phyloP scores from a whole-genome alignment of 495 filamentous ascomycete species.

The Trichoderma gamsii region DNA sequence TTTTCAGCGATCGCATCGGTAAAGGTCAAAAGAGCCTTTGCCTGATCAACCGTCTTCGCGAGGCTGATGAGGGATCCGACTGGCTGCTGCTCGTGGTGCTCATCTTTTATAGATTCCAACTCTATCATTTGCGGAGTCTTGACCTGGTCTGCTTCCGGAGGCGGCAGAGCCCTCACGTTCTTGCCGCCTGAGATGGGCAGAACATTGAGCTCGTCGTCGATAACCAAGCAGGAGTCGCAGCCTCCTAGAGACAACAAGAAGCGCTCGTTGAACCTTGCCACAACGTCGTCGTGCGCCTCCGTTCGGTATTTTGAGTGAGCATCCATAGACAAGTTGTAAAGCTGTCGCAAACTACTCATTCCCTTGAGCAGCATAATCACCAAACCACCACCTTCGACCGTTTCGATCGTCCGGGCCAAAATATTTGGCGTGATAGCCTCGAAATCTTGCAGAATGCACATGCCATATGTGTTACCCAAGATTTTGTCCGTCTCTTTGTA shows the following conservation, averaged over 20 bases:
- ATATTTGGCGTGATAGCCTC: conserved; percentile 96
- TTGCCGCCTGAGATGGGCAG: conserved; percentile 95
- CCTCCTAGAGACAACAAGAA: conserved; percentile 93
- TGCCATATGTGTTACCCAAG: conserved; percentile 95
- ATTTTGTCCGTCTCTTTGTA: conserved; percentile 99
- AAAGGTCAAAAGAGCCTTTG: conserved; percentile 89
- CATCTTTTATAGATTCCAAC: conserved; percentile 81
- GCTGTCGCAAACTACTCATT: conserved; percentile 94
- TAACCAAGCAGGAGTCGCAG: conserved; percentile 89
- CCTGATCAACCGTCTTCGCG: conserved; percentile 88
- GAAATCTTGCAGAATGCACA: conserved; percentile 98
- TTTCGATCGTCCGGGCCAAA: conserved; percentile 90
- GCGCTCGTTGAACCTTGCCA: conserved; percentile 94
- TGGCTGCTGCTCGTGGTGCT: conserved; percentile 74
- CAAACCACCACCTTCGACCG: conserved; percentile 92
- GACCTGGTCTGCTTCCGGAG: conserved; percentile 59
- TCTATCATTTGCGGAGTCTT: conserved; percentile 65
- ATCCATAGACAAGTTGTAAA: conserved; percentile 97
- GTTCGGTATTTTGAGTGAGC: conserved; percentile 95
- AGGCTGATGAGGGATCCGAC: conserved; percentile 77
- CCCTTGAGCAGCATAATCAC: conserved; percentile 88
- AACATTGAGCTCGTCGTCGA: conserved; percentile 97
- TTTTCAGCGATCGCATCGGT: conserved; percentile 96
- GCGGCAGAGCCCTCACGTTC: conserved; percentile 76
- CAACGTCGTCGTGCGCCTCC: conserved; percentile 92